Percentiles rank a stretch among this genome's conserved stretches.
Evolutionary conservation across 139 green algal species (phyloP).

Genomic region (Chlamydomonas urium): DNA sequence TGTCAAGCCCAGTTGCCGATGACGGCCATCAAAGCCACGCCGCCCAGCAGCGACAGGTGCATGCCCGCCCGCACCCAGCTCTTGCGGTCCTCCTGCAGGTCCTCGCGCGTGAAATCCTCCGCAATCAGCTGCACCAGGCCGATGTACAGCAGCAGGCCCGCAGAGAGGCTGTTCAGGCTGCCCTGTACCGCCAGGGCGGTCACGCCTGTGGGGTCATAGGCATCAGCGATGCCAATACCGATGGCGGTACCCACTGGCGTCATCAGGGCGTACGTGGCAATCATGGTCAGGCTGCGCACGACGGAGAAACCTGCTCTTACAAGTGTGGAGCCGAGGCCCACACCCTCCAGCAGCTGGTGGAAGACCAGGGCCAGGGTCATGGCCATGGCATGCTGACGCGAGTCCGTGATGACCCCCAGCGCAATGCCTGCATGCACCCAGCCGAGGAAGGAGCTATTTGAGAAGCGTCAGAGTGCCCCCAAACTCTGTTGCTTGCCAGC

Average conservation of each 20-base stretch:
- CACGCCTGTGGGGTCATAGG: background rate
- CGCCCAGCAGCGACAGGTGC: too few species aligned
- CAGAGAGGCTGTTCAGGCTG: slow-evolving; percentile 10
- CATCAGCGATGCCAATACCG: slow-evolving; percentile 14
- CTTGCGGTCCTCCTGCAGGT: background rate
- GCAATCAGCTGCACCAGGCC: slow-evolving; percentile 26
- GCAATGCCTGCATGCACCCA: too few species aligned
- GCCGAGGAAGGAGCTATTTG: background rate
- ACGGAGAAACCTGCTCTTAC: background rate
- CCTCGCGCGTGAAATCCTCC: slow-evolving; percentile 15
- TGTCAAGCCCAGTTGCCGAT: too few species aligned
- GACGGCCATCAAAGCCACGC: too few species aligned
- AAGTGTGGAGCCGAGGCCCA: background rate
- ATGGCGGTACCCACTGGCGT: slow-evolving; percentile 18
- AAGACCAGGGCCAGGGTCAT: background rate
- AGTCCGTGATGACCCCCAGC: background rate
- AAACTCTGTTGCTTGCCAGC: too few species aligned
- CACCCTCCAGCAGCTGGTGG: slow-evolving; percentile 23
- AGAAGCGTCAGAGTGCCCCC: slow-evolving; percentile 1
- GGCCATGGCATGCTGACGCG: background rate
- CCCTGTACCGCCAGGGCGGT: slow-evolving; percentile 15
- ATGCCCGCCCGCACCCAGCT: too few species aligned
- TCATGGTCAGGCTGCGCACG: background rate
- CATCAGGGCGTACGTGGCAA: slow-evolving; percentile 11
- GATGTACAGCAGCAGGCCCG: slow-evolving; percentile 25